A percentile compares a stretch with the other conserved stretches of the same genome.
These are phyloP conservation scores for Cryoendolithus antarcticus DNA, from an alignment of 2,329 filamentous ascomycete genomes.

Conservation along the genomic window DNA sequence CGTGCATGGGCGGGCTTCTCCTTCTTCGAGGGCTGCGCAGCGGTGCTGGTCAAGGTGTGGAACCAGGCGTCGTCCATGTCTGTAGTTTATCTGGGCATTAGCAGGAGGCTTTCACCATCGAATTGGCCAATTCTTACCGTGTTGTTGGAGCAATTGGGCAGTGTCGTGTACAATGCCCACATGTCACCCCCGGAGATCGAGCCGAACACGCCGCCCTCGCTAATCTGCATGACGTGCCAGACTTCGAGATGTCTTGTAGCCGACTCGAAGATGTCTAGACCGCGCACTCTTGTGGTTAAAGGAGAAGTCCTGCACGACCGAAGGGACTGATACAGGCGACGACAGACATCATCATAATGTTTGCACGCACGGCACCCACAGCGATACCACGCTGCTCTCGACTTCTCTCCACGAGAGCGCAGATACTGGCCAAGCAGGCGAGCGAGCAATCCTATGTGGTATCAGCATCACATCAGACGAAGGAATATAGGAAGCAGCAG, in stretches of 20 bases:
- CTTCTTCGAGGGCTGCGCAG: constrained; percentile 44
- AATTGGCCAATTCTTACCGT: too few species aligned
- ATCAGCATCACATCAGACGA: constrained; percentile 18
- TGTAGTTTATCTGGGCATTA: too few species aligned
- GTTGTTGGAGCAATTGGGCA: too few species aligned
- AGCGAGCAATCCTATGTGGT: constrained; percentile 9
- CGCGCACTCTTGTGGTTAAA: too few species aligned
- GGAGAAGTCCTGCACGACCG: too few species aligned
- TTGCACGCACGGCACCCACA: constrained; percentile 9
- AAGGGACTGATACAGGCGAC: background rate
- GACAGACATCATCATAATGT: constrained; percentile 4
- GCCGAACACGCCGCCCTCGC: too few species aligned
- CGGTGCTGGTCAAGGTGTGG: constrained; percentile 48
- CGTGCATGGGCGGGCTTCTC: constrained; percentile 47
- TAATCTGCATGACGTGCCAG: too few species aligned
- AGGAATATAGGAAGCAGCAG: constrained; percentile 33
- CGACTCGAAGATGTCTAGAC: background rate
- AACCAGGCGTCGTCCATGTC: constrained; percentile 66
- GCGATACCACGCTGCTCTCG: constrained; percentile 9
- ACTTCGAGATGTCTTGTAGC: too few species aligned
- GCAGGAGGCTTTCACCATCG: too few species aligned
- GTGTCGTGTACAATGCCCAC: too few species aligned
- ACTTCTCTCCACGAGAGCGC: constrained; percentile 12
- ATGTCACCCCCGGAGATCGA: too few species aligned
- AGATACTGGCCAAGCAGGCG: constrained; percentile 14